Evolutionary conservation across 768 basidiomycete species (phyloP).

Genomic region (Boletus rufocinnamomeus): DNA sequence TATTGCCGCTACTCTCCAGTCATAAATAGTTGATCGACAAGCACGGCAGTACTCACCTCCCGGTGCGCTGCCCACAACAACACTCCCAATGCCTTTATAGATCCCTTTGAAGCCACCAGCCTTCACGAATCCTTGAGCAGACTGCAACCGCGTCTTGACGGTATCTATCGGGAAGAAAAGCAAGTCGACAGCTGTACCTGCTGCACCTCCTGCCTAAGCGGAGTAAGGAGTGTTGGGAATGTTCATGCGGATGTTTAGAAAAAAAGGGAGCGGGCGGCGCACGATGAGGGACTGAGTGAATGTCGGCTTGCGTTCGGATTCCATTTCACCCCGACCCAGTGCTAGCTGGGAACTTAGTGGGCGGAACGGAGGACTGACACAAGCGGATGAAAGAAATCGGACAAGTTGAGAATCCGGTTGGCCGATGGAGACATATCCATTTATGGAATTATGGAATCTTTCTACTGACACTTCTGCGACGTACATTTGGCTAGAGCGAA

Average conservation of each 20-base stretch:
- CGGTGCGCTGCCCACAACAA: conserved; percentile 92
- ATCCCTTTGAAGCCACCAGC: conserved; percentile 90
- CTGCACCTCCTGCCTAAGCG: conserved; percentile 79
- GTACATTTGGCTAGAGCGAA: background rate
- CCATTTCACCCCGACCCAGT: conserved; percentile 24
- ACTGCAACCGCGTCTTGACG: conserved; percentile 93
- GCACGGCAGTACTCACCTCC: conserved; percentile 64
- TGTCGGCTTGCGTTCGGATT: conserved; percentile 38
- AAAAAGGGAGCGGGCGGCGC: conserved; percentile 24
- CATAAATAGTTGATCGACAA: background rate
- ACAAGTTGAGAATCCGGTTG: background rate
- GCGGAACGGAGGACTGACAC: conserved; percentile 10
- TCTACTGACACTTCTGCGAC: background rate
- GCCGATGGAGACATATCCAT: background rate
- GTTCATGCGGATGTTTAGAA: conserved; percentile 12
- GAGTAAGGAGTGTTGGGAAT: conserved; percentile 9
- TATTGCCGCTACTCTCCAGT: conserved; percentile 65
- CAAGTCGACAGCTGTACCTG: conserved; percentile 91
- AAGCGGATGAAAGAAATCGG: background rate
- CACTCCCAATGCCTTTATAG: conserved; percentile 93
- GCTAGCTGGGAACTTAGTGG: background rate
- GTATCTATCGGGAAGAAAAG: conserved; percentile 98
- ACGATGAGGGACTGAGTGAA: conserved; percentile 52
- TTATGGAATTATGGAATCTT: conserved; percentile 22
- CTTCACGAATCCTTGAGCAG: conserved; percentile 77